These are phyloP conservation scores for Scedosporium boydii DNA, from an alignment of 2,329 filamentous ascomycete species.

Conservation along the genomic window DNA sequence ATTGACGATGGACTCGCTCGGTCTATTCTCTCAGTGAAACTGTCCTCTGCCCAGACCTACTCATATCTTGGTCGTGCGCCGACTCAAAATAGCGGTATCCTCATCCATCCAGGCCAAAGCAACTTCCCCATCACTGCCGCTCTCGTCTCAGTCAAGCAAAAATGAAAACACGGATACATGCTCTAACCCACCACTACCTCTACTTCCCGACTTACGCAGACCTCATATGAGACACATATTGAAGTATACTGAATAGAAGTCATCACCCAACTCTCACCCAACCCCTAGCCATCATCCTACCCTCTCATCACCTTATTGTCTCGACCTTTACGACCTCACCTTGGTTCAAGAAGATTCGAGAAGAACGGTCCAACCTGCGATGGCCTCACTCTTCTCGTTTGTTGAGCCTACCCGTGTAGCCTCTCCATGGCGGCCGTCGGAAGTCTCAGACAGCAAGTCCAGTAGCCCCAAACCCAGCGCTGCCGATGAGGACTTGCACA, in stretches of 20 bases:
- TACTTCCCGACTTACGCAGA: not conserved
- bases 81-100: not conserved
- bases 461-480: constrained; percentile 17
- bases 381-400: constrained; percentile 96
- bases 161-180: constrained; percentile 8
- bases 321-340: too few species aligned
- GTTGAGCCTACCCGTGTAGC: constrained; percentile 79
- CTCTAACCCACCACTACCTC: not conserved
- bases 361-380: constrained; percentile 21
- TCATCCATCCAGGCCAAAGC: not conserved
- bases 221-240: not conserved
- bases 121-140: not conserved
- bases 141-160: constrained; percentile 4
- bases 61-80: not conserved
- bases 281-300: not conserved
- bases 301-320: not conserved
- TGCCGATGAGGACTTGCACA: constrained; percentile 7
- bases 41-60: not conserved
- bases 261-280: not conserved
- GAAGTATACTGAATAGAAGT: not conserved
- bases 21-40: not conserved
- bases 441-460: constrained; percentile 28
- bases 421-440: constrained; percentile 74
- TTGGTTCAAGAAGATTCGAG: too few species aligned
- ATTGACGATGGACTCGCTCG: not conserved